Percentiles rank a stretch among this genome's conserved stretches.
Conservation (phyloP, 177 flowering plant species). For the Vitis hybrid region DNA sequence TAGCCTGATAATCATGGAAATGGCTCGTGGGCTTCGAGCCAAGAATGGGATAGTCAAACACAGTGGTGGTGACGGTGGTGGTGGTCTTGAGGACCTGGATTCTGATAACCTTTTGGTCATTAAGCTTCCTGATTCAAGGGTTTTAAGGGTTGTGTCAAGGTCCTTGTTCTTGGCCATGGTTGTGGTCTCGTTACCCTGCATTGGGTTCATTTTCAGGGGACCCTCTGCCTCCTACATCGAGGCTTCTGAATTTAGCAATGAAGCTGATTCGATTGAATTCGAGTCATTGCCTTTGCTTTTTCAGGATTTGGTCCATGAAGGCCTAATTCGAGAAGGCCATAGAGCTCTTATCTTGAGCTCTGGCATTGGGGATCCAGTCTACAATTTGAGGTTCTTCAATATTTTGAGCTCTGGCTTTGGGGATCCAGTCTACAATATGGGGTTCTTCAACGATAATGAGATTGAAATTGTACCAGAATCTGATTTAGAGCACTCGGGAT, state of each 20-base stretch:
- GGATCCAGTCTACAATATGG: constrained; percentile 5
- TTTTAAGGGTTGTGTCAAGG: constrained; percentile 41
- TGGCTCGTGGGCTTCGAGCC: too few species aligned
- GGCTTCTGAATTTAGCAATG: neutral
- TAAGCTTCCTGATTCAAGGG: constrained; percentile 38
- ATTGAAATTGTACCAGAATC: too few species aligned
- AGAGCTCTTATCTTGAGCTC: constrained; percentile 36
- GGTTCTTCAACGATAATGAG: constrained; percentile 18
- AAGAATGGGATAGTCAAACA: too few species aligned
- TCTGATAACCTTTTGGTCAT: constrained; percentile 30
- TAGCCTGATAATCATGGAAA: too few species aligned
- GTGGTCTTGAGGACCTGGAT: neutral
- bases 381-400: constrained; percentile 17
- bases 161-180: constrained; percentile 41
- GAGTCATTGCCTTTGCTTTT: constrained; percentile 33
- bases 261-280: neutral
- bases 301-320: constrained; percentile 50
- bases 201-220: constrained; percentile 20
- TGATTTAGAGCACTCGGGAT: too few species aligned
- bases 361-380: constrained; percentile 8
- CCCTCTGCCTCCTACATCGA: neutral
- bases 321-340: constrained; percentile 28
- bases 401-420: constrained; percentile 25
- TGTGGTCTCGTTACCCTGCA: constrained; percentile 43
- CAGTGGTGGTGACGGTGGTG: too few species aligned